Conservation (phyloP, 1,284 basidiomycete species). For the Leccinum solheimii region DNA sequence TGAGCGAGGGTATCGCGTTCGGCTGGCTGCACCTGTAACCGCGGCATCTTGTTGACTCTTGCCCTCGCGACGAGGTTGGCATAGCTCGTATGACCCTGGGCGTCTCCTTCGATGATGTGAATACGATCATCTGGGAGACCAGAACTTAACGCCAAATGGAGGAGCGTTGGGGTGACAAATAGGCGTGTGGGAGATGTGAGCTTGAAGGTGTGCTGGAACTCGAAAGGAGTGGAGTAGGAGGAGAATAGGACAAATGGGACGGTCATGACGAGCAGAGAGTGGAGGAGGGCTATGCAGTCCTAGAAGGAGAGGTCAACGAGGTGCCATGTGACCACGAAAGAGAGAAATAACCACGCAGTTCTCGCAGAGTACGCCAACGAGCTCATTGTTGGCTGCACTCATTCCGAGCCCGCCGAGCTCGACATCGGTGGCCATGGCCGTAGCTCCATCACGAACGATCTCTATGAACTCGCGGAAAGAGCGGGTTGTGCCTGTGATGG, state of each 20-base stretch:
- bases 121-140: slow-evolving; percentile 55
- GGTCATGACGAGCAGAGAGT: slow-evolving; percentile 55
- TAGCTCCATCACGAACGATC: slow-evolving; percentile 54
- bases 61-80: slow-evolving; percentile 46
- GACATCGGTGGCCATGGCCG: slow-evolving; percentile 50
- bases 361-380: slow-evolving; percentile 67
- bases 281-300: slow-evolving; percentile 63
- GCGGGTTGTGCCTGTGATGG: slow-evolving; percentile 47
- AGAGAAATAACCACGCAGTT: slow-evolving; percentile 59
- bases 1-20: slow-evolving; percentile 64
- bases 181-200: slow-evolving; percentile 56
- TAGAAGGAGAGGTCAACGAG: slow-evolving; percentile 28
- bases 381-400: slow-evolving; percentile 46
- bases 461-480: slow-evolving; percentile 51
- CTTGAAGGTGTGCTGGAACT: slow-evolving; percentile 58
- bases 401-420: slow-evolving; percentile 58
- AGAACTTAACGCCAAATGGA: slow-evolving; percentile 50
- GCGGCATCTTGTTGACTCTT: slow-evolving; percentile 39
- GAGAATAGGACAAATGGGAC: slow-evolving; percentile 66
- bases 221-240: slow-evolving; percentile 63
- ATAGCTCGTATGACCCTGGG: slow-evolving; percentile 44
- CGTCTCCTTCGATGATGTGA: slow-evolving; percentile 51
- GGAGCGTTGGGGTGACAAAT: slow-evolving; percentile 58
- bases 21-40: slow-evolving; percentile 47
- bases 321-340: background rate